Evolutionary conservation across 768 basidiomycete genomes (phyloP), one percentile per base, ranked within the genome.

Genomic region (Glaciozyma antarctica): DNA sequence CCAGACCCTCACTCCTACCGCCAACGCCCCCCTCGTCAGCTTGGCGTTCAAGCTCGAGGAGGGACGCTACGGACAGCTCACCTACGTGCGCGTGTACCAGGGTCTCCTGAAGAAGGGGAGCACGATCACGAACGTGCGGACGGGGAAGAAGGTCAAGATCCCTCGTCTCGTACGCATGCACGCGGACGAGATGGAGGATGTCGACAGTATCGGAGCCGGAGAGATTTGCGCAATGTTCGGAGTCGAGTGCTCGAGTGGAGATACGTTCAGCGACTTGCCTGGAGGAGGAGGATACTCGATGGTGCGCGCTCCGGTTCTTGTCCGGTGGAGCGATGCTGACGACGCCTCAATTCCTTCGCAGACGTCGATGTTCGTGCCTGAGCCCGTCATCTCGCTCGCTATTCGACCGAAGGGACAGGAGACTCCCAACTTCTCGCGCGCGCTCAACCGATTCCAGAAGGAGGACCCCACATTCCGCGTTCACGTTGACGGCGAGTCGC

Each of bases 171-270:
- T 98, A 63, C 83, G 91, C 64, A 94, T 99, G 95, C 95, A 99
- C 77, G 88, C 87, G 76, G 89, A 98, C 70, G 94, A 99, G 77
- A 97, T 98, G 95, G 95, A 99, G 89, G 94, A 99, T 72, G 86
- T 99, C 63, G 87, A 91, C 55, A 83, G 84, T 13, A 88, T 99
- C 71, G 91, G 91, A 0, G 92, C 94, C 34, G 95, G 95, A 63
- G 95, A 99, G 81, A 99, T 99, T 69, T 98, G 95, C 75, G 95
- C 95, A 57, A 95, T 95, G 77, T 99, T 99, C 73, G 95, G 95
- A 73, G 90, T 99, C 41, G 95, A 99, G 71, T 99, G 95, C 75
- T 90, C 93, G 0, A 88, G 90, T 21, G 94, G 95, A 19, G 95
- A 99, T 77, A 97, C 94, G 0, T 98, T 99, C 77, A 95, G 89